These are phyloP conservation scores for Arthrinium phaeospermum DNA, from an alignment of 2,329 filamentous ascomycete species.

Conservation along the genomic window DNA sequence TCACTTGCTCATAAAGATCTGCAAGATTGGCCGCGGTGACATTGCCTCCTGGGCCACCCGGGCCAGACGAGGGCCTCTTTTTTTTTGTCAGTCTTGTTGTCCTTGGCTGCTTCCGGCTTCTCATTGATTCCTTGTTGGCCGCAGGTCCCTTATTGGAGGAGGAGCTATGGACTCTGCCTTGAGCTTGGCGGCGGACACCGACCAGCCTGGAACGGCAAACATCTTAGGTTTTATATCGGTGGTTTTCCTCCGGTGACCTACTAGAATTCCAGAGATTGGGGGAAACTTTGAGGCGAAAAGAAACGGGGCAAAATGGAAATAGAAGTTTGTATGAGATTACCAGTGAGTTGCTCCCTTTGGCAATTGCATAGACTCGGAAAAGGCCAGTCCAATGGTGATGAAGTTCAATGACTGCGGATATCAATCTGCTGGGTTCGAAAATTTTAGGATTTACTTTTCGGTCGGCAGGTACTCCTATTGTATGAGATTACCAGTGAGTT, in stretches of 20 bases:
- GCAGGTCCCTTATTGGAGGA: conserved; percentile 33
- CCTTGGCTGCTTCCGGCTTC: conserved; percentile 31
- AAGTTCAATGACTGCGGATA: neutral
- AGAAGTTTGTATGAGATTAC: neutral
- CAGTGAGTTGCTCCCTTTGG: neutral
- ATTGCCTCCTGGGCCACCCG: conserved; percentile 40
- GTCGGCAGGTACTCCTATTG: neutral
- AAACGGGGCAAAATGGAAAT: neutral
- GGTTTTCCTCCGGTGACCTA: neutral
- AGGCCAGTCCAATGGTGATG: neutral
- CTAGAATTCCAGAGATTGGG: neutral
- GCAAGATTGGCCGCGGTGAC: conserved; percentile 75
- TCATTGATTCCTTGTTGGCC: conserved; percentile 35
- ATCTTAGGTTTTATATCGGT: conserved; percentile 50
- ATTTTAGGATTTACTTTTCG: conserved; percentile 10
- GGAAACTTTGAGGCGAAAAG: no score
- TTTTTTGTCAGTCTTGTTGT: conserved; percentile 54
- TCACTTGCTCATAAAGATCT: conserved; percentile 78
- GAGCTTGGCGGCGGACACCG: conserved; percentile 73
- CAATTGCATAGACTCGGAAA: neutral
- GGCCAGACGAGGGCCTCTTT: conserved; percentile 50
- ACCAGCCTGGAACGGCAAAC: conserved; percentile 96
- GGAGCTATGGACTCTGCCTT: conserved; percentile 66
- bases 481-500: neutral
- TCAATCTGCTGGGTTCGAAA: conserved; percentile 8